These are phyloP conservation scores for Dryadomyces quercus-mongolicae DNA, from an alignment of 2,329 filamentous ascomycete genomes.

Conservation along the genomic window DNA sequence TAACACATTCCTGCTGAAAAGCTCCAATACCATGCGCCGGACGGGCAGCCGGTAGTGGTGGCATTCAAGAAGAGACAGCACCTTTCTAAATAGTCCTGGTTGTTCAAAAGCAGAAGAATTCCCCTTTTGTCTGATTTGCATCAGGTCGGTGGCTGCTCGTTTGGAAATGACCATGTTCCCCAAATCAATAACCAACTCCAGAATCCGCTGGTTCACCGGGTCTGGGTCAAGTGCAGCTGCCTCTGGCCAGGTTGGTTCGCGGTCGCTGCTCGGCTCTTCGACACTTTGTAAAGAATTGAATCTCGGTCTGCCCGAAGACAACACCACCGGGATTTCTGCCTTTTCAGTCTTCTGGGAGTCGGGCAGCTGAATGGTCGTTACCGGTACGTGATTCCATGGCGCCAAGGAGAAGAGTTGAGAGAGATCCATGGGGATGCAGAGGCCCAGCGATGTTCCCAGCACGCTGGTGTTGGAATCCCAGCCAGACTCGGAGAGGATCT, in stretches of 20 bases:
- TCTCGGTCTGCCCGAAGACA: slow-evolving; percentile 23
- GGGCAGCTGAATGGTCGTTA: slow-evolving; percentile 34
- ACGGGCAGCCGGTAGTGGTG: slow-evolving; percentile 84
- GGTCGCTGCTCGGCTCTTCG: slow-evolving; percentile 13
- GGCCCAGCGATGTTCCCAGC: slow-evolving; percentile 71
- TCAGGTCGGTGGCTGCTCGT: slow-evolving; percentile 70
- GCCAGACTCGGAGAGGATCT: slow-evolving; percentile 77
- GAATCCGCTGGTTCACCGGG: slow-evolving; percentile 57
- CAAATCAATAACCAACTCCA: slow-evolving; percentile 76
- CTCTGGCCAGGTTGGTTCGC: slow-evolving; percentile 9
- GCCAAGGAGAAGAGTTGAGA: slow-evolving; percentile 63
- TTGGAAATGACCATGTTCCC: slow-evolving; percentile 91
- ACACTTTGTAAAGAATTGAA: slow-evolving; percentile 22
- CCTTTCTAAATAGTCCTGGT: slow-evolving; percentile 68
- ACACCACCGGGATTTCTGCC: slow-evolving; percentile 28
- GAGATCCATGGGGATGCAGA: slow-evolving; percentile 74
- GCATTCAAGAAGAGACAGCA: slow-evolving; percentile 73
- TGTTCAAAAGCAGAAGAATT: slow-evolving; percentile 65
- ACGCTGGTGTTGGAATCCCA: slow-evolving; percentile 88
- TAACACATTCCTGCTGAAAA: slow-evolving; percentile 87
- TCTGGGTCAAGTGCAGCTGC: slow-evolving; percentile 26
- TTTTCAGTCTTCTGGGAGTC: slow-evolving; percentile 40
- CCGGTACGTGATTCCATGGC: slow-evolving; percentile 42
- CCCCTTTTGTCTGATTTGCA: slow-evolving; percentile 64
- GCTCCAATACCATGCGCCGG: slow-evolving; percentile 79